Conservation (phyloP, 2,329 filamentous ascomycete species). For the Microdochium paspali region DNA sequence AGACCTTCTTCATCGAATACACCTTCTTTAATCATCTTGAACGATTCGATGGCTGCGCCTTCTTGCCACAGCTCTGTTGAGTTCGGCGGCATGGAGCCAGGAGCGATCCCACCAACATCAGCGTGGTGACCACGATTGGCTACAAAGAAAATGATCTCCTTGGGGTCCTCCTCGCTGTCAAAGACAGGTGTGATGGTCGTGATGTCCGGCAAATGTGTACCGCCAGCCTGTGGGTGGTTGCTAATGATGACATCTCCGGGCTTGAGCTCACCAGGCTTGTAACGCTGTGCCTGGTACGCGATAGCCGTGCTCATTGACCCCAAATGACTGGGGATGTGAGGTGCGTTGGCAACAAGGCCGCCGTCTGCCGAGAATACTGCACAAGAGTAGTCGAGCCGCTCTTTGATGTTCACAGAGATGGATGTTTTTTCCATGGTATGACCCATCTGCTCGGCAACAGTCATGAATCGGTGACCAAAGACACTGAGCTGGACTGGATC, state of each 20-base stretch:
- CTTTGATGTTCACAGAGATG: conserved; percentile 72
- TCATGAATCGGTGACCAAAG: conserved; percentile 76
- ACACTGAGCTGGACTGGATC: conserved; percentile 69
- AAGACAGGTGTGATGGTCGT: conserved; percentile 8
- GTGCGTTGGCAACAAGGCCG: conserved; percentile 64
- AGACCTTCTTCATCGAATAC: conserved; percentile 72
- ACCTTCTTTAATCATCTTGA: conserved; percentile 67
- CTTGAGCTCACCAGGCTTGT: neutral
- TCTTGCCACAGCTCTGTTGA: conserved; percentile 57
- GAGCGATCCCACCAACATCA: conserved; percentile 72
- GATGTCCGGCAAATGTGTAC: conserved; percentile 13
- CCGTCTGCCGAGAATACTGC: conserved; percentile 67
- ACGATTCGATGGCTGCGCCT: conserved; percentile 53
- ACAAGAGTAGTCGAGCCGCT: conserved; percentile 73
- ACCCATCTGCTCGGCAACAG: conserved; percentile 78
- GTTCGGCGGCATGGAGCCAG: conserved; percentile 75
- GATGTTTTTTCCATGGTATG: conserved; percentile 70
- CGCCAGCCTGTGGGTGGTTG: conserved; percentile 12
- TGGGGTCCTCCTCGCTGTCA: conserved; percentile 4
- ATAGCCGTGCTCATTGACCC: conserved; percentile 75
- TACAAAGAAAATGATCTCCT: conserved; percentile 30
- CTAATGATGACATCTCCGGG: conserved; percentile 12
- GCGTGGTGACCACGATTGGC: conserved; percentile 66
- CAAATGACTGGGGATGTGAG: conserved; percentile 69
- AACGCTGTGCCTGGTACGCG: neutral